phyloP scores from a whole-genome alignment of 2,329 filamentous ascomycete species.

The Amylocarpus encephaloides region DNA sequence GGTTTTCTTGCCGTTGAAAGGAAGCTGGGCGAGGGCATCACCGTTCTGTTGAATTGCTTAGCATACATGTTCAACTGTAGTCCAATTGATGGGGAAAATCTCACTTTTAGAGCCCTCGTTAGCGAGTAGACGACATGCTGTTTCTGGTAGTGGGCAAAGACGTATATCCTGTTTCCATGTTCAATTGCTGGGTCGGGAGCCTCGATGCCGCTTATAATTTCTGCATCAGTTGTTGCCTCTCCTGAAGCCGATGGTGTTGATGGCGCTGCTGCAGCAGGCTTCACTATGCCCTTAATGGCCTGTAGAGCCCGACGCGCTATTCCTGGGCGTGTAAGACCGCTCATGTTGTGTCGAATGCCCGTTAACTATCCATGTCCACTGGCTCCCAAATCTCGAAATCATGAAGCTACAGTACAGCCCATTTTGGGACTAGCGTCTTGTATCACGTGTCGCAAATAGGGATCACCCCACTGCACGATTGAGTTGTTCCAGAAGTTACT shows the following conservation, averaged over 20 bases:
- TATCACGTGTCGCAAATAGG: background rate
- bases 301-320: conserved; percentile 10
- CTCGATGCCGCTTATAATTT: background rate
- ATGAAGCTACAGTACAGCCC: background rate
- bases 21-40: conserved; percentile 49
- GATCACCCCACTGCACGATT: background rate
- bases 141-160: conserved; percentile 35
- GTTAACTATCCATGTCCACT: background rate
- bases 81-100: background rate
- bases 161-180: conserved; percentile 34
- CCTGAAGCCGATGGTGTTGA: background rate
- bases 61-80: background rate
- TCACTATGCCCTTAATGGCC: conserved; percentile 9
- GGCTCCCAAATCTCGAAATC: background rate
- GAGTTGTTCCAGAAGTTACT: background rate
- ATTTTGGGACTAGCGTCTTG: background rate
- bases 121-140: conserved; percentile 38
- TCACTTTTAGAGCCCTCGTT: conserved; percentile 32
- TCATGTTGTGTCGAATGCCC: conserved; percentile 16
- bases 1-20: conserved; percentile 63
- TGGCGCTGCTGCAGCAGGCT: background rate
- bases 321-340: conserved; percentile 8
- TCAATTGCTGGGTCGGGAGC: conserved; percentile 14
- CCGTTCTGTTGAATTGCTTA: conserved; percentile 33
- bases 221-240: background rate